Conservation (phyloP, 371 early-diverging fungal genomes). For the Mortierella sp. region DNA sequence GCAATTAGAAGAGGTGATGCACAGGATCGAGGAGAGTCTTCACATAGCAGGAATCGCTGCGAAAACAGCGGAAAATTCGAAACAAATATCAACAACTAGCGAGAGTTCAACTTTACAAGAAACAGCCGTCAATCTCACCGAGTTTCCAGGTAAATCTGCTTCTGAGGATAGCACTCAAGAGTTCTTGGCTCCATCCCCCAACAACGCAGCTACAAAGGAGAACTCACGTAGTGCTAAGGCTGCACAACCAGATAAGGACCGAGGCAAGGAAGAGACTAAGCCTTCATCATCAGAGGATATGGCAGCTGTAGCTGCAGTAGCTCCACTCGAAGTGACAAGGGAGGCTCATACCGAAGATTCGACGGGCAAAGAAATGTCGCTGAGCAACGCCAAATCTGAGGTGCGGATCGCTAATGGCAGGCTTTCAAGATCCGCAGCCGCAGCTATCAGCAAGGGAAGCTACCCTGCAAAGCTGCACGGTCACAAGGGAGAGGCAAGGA, state of each 20-base stretch:
- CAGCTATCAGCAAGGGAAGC: slow-evolving; percentile 18
- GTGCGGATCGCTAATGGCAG: slow-evolving; percentile 2
- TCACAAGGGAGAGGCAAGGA: slow-evolving; percentile 8
- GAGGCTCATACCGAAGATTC: not conserved
- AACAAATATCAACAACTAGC: slow-evolving; percentile 3
- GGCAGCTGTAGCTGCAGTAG: not conserved
- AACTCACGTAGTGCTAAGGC: slow-evolving; percentile 20
- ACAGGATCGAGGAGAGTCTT: slow-evolving; percentile 35
- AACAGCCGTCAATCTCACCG: not conserved
- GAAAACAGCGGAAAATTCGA: slow-evolving; percentile 14
- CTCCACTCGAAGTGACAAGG: not conserved
- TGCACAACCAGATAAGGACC: slow-evolving; percentile 9
- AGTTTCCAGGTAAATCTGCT: not conserved
- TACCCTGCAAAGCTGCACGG: slow-evolving; percentile 39
- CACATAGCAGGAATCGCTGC: slow-evolving; percentile 12
- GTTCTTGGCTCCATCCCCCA: not conserved
- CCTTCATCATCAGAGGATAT: not conserved
- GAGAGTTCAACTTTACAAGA: not conserved
- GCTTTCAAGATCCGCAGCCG: slow-evolving; percentile 7
- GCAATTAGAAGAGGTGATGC: slow-evolving; percentile 38
- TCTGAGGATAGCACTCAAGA: not conserved
- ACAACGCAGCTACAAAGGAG: slow-evolving; percentile 7
- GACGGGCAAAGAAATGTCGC: not conserved
- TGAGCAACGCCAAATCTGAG: not conserved
- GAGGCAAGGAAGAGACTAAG: not conserved